These are phyloP conservation scores for Thalia dealbata DNA, from an alignment of 176 grass and related monocot genomes.

Conservation along the genomic window DNA sequence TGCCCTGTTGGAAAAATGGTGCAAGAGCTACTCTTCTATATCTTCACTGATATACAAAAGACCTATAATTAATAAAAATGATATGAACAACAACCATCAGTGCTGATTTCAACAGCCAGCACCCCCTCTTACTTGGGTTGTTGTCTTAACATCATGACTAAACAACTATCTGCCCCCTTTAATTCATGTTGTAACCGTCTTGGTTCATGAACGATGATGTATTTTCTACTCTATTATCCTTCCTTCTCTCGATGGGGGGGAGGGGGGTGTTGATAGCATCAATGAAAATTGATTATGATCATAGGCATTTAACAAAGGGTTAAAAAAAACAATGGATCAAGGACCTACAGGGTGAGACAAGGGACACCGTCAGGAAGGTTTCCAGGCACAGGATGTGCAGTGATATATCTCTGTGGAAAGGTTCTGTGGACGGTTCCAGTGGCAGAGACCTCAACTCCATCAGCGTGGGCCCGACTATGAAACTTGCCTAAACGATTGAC, in stretches of 20 bases:
- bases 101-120: background rate
- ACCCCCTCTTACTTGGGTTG: background rate
- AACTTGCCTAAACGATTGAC: slow-evolving; percentile 36
- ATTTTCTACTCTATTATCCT: background rate
- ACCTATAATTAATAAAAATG: background rate
- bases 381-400: slow-evolving; percentile 13
- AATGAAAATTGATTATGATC: background rate
- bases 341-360: slow-evolving; percentile 31
- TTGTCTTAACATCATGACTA: slow-evolving; percentile 3
- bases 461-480: slow-evolving; percentile 20
- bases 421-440: slow-evolving; percentile 12
- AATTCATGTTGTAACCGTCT: background rate
- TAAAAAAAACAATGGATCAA: slow-evolving; percentile 22
- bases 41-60: slow-evolving; percentile 1
- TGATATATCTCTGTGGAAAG: slow-evolving; percentile 21
- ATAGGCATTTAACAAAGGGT: background rate
- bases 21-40: background rate
- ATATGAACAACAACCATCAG: background rate
- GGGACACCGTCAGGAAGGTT: slow-evolving; percentile 18
- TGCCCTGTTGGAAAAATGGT: slow-evolving; percentile 5
- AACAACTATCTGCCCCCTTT: background rate
- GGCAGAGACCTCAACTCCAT: slow-evolving; percentile 11
- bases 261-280: background rate
- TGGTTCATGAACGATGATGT: background rate
- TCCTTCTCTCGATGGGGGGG: no score